Conservation (phyloP, 2,329 filamentous ascomycete genomes). For the Xylariaceae sp. region DNA sequence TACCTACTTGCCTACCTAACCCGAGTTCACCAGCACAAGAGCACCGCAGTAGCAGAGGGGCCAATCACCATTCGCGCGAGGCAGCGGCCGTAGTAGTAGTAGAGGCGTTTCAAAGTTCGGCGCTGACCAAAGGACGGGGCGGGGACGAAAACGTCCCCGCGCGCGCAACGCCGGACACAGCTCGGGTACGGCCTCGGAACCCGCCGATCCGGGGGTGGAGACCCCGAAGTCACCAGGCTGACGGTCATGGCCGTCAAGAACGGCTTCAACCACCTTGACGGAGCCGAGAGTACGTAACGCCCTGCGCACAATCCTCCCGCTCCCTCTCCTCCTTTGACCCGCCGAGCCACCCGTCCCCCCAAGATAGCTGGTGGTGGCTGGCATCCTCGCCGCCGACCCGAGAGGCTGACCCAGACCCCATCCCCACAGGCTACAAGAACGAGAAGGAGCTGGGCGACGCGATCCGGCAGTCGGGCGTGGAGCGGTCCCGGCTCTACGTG, state of each 20-base stretch:
- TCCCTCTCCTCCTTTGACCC: too few species aligned
- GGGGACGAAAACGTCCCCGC: too few species aligned
- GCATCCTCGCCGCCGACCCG: neutral
- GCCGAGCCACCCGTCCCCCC: too few species aligned
- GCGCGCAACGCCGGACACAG: too few species aligned
- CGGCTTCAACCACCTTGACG: constrained; percentile 68
- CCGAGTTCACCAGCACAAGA: neutral
- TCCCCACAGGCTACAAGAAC: constrained; percentile 46
- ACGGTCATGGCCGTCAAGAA: constrained; percentile 57
- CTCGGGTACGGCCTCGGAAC: constrained; percentile 68
- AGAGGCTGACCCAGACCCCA: constrained; percentile 5
- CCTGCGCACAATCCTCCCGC: neutral
- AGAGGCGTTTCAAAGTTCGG: too few species aligned
- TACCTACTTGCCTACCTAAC: constrained; percentile 1
- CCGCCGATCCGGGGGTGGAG: constrained; percentile 54
- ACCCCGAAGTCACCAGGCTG: constrained; percentile 42
- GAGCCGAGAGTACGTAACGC: constrained; percentile 53
- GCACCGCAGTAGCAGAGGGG: constrained; percentile 3
- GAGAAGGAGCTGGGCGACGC: constrained; percentile 64
- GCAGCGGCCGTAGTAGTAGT: too few species aligned
- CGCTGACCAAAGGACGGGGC: too few species aligned
- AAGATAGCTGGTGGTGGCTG: neutral
- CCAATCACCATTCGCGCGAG: too few species aligned
- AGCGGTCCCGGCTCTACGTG: constrained; percentile 62
- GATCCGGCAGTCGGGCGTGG: constrained; percentile 58